Evolutionary conservation across 495 filamentous ascomycete species (phyloP), one percentile per base, ranked within the genome.

Genomic region (Lindgomyces ingoldianus): DNA sequence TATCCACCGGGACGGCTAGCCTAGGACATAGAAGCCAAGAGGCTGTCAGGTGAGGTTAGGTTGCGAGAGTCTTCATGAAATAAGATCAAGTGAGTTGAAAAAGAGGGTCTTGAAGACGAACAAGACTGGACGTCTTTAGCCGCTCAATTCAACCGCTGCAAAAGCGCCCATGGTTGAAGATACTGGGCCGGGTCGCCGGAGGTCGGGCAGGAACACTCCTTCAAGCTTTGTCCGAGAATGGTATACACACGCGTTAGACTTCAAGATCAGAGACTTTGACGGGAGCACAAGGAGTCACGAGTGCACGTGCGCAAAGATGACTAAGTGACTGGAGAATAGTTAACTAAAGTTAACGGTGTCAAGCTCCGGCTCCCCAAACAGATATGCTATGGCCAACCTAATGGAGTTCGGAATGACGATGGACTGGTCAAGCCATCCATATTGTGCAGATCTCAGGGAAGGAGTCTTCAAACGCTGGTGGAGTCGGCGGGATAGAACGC

Each of bases 121-220:
- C 16, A 39, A 26, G 16, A 56, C 24, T 24, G n/a, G 3, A 4
- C n/a, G 25, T 62, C 12, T 67, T 67, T 67, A 67, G 57, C 64
- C 64, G 64, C 33, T 56, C 14, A 3, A 57, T 67, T 61, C 57
- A 61, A 42, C 64, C 64, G 57, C 36, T 67, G 64, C 57, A 67
- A 39, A 22, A n/a, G 22, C 14, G 57, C 55, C 48, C 56, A 25
- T 47, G 11, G 39, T 57, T 12, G 18, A 33, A 58, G 29, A 6
- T 57, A 50, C 50, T 51, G 49, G 50, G 57, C 57, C 64, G 64
- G 64, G 25, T 62, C 62, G 57, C 27, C 51, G 64, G 64, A 67
- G 19, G 27, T 42, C 29, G 62, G 45, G 53, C 54, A 45, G 26
- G 1, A 16, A 60, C 27, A 19, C 33, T 39, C 33, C 14, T 6